Base-by-base conservation (phyloP, 148 eudicot genomes). In the Rheum nobile region DNA sequence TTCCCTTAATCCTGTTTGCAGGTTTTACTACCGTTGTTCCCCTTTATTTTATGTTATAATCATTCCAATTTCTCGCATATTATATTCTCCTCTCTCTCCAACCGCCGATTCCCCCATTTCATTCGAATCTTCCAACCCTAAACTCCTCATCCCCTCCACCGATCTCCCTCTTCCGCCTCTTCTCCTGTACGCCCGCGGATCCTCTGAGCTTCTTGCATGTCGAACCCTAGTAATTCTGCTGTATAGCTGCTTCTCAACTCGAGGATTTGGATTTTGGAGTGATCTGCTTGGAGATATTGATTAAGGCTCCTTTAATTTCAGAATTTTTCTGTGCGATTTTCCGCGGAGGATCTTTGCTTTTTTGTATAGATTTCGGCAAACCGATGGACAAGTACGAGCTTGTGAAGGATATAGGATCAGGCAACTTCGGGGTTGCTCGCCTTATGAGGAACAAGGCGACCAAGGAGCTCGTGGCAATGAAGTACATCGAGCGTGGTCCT, bases 401-500 rank as follows among this genome's bases (percentile, higher is more conserved):
- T 42, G 77, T 75, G 22, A 75, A 65, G 77, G 77, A 75, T 26
- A 75, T 75, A 39, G 77, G 77, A 13, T 75, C 77, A 13, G 77
- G 77, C 34, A 75, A 75, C 32, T 75, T 75, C 43, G 77, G 77
- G 6, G 77, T 75, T 19, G 77, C 77, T 42, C 50, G 77, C 28
- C 71, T 75, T 6, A 75, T 75, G 77, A 61, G 77, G 71, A 65
- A 75, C 71, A 75, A 75, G 71, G 71, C 24, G 16, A 75, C 77
- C 32, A 75, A 65, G 43, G 77, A 75, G 55, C 77, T 75, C 19
- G 71, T 75, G 3, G 77, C 77, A 8, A 65, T 75, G 71, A 75
- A 75, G 28, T 75, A 63, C 57, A 75, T 75, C 71, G 77, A 75
- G 55, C 76, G 89, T 47, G 91, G 91, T 24, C 84, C 84, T 7